Base-by-base conservation (phyloP, 805 yeast genomes). In the Sugiyamaella boreocaroliniensis region DNA sequence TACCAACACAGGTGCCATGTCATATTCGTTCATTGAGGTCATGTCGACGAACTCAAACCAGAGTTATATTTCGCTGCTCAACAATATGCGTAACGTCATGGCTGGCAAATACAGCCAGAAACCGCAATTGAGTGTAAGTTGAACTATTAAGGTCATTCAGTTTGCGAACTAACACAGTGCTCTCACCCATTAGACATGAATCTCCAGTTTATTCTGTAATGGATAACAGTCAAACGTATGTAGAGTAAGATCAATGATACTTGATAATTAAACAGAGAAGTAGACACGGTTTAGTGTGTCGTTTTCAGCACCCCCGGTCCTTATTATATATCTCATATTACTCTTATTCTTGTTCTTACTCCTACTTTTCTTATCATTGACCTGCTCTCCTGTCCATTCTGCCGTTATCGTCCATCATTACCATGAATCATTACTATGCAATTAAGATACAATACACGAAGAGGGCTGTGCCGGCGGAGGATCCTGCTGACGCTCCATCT, bases 1-100 rank as follows among this genome's bases (percentile, higher is more conserved):
- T 26, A 70, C 68, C 11, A 78, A 82, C 43, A 85, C 93, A 0
- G 96, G 96, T 53, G 96, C 96, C 3, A 83, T 87, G 86, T 83
- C 89, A 20, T 85, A 80, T 70, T 84, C 95, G 0, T 86, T 88
- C 61, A 74, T 86, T 45, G 73, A 75, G 55, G 90, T 85, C 8
- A 69, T 87, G 72, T 61, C 70, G 22, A 71, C 74, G 47, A 79
- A 81, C 62, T 83, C 86, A 7, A 75, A 77, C 59, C 93, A 86
- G 69, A 75, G 84, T 18, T 88, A 83, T 63, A 62, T 86, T 51
- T 75, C 87, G 3, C 71, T 88, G 54, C 71, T 88, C 65, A 85
- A 86, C 67, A 80, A 81, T 57, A 81, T 85, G 79, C 76, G 96
- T 64, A 65, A 72, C 29, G 79, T 80, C 43, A 74, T 88, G 72